These are phyloP conservation scores for Cladorrhinum sp. DNA, from an alignment of 2,329 filamentous ascomycete species.

Conservation along the genomic window DNA sequence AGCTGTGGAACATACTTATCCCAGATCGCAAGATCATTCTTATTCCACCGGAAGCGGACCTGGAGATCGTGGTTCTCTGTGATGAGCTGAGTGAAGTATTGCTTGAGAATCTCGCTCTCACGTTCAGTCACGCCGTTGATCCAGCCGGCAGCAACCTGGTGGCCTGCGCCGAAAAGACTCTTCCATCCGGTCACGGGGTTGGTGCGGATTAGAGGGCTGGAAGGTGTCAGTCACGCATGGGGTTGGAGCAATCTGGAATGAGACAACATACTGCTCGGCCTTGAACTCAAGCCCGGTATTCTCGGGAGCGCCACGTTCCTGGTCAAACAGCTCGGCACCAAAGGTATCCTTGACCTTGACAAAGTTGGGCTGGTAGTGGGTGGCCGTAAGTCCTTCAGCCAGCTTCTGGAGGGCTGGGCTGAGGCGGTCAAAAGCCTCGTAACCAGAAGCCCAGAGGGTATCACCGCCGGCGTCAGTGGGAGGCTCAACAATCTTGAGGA, in stretches of 20 bases:
- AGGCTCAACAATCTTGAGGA: conserved; percentile 42
- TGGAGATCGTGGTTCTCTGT: conserved; percentile 33
- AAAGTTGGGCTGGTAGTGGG: conserved; percentile 34
- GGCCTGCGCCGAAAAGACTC: conserved; percentile 33
- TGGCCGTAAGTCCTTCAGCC: conserved; percentile 30
- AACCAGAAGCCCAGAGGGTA: conserved; percentile 43
- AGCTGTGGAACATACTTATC: conserved; percentile 26
- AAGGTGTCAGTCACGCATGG: neutral
- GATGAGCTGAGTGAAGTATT: conserved; percentile 30
- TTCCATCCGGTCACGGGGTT: conserved; percentile 35
- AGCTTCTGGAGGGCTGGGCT: conserved; percentile 28
- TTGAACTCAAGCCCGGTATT: conserved; percentile 31
- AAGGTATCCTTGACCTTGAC: conserved; percentile 34
- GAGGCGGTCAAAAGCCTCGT: conserved; percentile 41
- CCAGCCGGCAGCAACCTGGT: conserved; percentile 30
- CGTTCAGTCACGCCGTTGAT: conserved; percentile 35
- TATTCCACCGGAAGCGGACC: conserved; percentile 32
- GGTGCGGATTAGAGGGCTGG: conserved; percentile 29
- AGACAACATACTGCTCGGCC: conserved; percentile 35
- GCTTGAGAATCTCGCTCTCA: conserved; percentile 31
- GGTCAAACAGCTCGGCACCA: conserved; percentile 35
- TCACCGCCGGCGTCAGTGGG: conserved; percentile 44
- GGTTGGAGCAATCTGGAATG: conserved; percentile 18
- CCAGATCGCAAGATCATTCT: conserved; percentile 32
- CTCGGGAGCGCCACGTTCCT: conserved; percentile 30